Base-by-base conservation (phyloP, 345 rosid genomes). In the Brassica carinata region DNA sequence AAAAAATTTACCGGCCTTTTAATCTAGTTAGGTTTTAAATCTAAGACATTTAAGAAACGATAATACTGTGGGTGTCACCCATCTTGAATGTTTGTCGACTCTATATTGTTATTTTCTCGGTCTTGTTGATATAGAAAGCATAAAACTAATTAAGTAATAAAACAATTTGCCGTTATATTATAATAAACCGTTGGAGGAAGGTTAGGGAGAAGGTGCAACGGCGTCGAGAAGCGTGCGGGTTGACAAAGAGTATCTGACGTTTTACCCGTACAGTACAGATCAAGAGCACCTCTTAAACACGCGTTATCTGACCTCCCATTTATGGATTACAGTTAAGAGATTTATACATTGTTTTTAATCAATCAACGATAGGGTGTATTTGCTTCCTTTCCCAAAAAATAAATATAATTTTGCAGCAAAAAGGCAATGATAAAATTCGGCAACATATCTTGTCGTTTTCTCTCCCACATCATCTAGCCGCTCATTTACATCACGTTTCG, bases 361-460 rank as follows among this genome's bases (percentile, higher is more conserved):
- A 71, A 48, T 53, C 15, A 31, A 77, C 17, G 1, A 40, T 71
- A 71, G 77, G 71, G 80, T 81, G 80, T 45, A 53, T 29, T 57
- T 27, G 29, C 43, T n/a, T 69, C 1, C 26, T 26, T 61, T 78
- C 23, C 36, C 2, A 0, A 34, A 9, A 5, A 55, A 27, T 36
- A 26, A 65, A 55, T 13, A 36, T 0, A 64, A 27, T 30, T 63
- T 78, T 43, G 57, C 30, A 23, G 55, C 74, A 74, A 68, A 70
- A 72, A 70, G 58, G 23, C 38, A 43, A 69, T 71, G 70, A 66
- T 72, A 48, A 76, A 59, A 76, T 76, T 76, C 74, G 81, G 84
- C 81, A 77, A 77, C 71, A 74, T 71, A 59, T 48, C 14, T 76
- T 77, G 84, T 81, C 84, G 77, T 76, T 72, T 81, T 71, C 53